These are phyloP conservation scores for Takakia lepidozioides DNA, from an alignment of 225 moss, liverwort and hornwort genomes.

Conservation along the genomic window DNA sequence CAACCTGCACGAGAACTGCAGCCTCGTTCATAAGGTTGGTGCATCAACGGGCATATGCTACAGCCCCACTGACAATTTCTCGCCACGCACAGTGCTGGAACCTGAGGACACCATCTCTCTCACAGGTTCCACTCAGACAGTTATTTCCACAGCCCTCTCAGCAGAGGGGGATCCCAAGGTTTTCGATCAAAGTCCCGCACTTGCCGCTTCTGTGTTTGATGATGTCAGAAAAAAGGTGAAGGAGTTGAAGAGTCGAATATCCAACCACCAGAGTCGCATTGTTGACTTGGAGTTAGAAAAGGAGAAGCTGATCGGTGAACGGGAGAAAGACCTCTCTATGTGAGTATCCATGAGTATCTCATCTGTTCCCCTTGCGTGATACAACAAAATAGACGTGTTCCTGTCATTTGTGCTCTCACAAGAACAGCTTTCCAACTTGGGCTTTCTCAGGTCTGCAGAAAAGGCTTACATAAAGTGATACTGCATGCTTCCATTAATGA, in stretches of 20 bases:
- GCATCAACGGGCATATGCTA: conserved; percentile 21
- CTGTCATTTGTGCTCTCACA: too few species aligned
- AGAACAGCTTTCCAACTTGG: too few species aligned
- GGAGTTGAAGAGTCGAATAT: conserved; percentile 55
- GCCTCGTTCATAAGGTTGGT: conserved; percentile 20
- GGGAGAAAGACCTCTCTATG: conserved; percentile 41
- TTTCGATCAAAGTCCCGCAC: conserved; percentile 24
- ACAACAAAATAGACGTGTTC: too few species aligned
- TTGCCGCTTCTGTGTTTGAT: conserved; percentile 68
- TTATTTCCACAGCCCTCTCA: conserved; percentile 35
- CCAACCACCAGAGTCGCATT: conserved; percentile 43
- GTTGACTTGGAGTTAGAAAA: conserved; percentile 36
- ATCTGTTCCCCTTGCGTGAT: too few species aligned
- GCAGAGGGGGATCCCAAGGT: conserved; percentile 31
- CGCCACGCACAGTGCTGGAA: conserved; percentile 69
- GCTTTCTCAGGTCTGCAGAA: too few species aligned
- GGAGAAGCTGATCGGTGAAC: conserved; percentile 39
- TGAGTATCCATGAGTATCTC: too few species aligned
- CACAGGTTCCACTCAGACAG: conserved; percentile 67
- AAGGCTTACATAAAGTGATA: too few species aligned
- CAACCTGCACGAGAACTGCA: conserved; percentile 47
- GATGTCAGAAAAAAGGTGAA: conserved; percentile 84
- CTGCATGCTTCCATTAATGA: too few species aligned
- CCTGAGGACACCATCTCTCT: conserved; percentile 70
- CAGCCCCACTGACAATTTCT: conserved; percentile 38